Percentiles rank a stretch among this genome's conserved stretches.
These are phyloP conservation scores for Pythium coloratum DNA, from an alignment of 352 stramenopile genomes.

Conservation along the genomic window DNA sequence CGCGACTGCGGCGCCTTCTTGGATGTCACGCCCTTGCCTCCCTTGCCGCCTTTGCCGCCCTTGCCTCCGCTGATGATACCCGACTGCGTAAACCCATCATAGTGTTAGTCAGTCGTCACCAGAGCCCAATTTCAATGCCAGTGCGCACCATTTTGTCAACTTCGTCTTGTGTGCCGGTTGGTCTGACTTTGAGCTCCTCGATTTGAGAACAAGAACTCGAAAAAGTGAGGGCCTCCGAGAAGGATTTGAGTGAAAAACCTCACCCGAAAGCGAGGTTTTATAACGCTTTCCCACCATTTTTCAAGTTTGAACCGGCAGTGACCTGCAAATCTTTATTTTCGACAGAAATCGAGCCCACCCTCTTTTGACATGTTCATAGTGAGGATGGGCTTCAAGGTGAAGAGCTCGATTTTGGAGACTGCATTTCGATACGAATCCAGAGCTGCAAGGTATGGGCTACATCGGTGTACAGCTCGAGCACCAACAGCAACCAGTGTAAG, in stretches of 20 bases:
- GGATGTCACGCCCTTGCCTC: slow-evolving; percentile 97
- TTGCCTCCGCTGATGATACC: slow-evolving; percentile 92
- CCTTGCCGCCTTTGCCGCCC: slow-evolving; percentile 98
- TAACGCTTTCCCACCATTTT: slow-evolving; percentile 22
- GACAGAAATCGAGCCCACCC: neutral
- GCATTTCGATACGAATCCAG: too few relatives aligned
- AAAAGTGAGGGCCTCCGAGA: slow-evolving; percentile 15
- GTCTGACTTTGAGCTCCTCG: slow-evolving; percentile 27
- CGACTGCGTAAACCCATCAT: slow-evolving; percentile 40
- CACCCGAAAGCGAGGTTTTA: slow-evolving; percentile 25
- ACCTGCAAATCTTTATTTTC: slow-evolving; percentile 16
- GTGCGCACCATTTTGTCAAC: slow-evolving; percentile 18
- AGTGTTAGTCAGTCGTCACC: neutral
- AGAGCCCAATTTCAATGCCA: neutral
- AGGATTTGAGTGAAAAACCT: slow-evolving; percentile 28
- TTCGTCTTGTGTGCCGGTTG: slow-evolving; percentile 10
- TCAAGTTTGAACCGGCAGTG: slow-evolving; percentile 23
- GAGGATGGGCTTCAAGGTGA: neutral
- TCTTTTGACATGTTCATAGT: neutral
- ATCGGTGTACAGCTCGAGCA: too few relatives aligned
- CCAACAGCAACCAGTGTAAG: too few relatives aligned
- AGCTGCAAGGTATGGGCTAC: too few relatives aligned
- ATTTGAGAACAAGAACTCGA: slow-evolving; percentile 17
- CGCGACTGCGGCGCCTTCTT: slow-evolving; percentile 99
- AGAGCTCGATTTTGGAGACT: neutral